phyloP scores from a whole-genome alignment of 2,329 filamentous ascomycete species.

The Zymoseptoria ardabiliae region DNA sequence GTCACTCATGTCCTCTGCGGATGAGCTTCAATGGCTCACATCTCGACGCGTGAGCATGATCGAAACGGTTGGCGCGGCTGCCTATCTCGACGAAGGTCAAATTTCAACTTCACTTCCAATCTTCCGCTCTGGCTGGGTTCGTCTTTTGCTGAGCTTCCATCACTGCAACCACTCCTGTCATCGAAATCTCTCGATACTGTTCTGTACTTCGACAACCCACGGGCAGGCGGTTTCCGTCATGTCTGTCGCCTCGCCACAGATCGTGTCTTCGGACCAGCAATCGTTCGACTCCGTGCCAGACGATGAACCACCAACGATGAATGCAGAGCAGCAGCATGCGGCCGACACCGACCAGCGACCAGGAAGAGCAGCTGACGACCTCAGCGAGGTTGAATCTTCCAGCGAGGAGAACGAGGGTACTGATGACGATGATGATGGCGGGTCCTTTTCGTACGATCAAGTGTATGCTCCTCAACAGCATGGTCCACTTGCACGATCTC shows the following conservation, averaged over 20 bases:
- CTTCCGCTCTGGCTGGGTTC: background rate
- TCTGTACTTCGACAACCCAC: background rate
- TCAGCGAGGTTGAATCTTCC: background rate
- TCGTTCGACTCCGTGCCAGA: background rate
- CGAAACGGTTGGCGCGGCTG: background rate
- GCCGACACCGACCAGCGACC: background rate
- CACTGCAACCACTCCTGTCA: background rate
- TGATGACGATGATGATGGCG: background rate
- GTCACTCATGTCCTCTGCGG: too few relatives aligned
- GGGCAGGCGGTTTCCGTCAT: background rate
- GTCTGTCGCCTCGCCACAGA: background rate
- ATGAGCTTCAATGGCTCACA: background rate
- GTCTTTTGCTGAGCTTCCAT: background rate
- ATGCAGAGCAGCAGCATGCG: background rate
- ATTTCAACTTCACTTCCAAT: background rate
- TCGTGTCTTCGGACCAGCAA: background rate
- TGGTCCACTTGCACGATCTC: background rate
- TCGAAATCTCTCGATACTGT: background rate
- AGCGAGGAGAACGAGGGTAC: background rate
- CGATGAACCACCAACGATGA: background rate
- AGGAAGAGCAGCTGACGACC: background rate
- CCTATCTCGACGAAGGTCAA: background rate
- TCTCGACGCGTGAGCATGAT: background rate
- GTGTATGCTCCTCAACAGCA: background rate
- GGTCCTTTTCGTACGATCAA: background rate